A percentile compares a stretch with the other conserved stretches of the same genome.
These are phyloP conservation scores for Lipomyces kockii DNA, from an alignment of 805 yeast species.

Conservation along the genomic window DNA sequence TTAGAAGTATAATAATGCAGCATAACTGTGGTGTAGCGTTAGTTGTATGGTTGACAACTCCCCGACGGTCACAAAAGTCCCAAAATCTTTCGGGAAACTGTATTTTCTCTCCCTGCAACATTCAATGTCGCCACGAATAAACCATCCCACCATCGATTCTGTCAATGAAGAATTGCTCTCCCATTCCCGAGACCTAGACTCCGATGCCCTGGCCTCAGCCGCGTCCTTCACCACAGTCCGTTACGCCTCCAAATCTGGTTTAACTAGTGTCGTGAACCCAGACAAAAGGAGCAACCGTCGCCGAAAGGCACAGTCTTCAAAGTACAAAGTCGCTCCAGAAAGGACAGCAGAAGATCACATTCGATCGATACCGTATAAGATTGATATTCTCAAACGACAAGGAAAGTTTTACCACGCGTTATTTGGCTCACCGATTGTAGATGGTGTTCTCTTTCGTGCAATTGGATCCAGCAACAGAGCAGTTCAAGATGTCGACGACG, in stretches of 20 bases:
- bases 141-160: background rate
- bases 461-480: background rate
- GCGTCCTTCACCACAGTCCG: background rate
- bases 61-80: no score
- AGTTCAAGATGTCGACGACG: background rate
- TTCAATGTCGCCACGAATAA: no score
- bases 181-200: background rate
- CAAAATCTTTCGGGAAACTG: no score
- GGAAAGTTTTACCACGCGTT: constrained; percentile 12
- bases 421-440: background rate
- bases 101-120: no score
- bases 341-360: constrained; percentile 11
- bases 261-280: background rate
- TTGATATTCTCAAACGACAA: constrained; percentile 6
- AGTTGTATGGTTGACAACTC: no score
- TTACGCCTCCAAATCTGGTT: background rate
- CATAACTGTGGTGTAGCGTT: no score
- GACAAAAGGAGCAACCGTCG: constrained; percentile 10
- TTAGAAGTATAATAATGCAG: no score
- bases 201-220: background rate
- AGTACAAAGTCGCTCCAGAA: constrained; percentile 14
- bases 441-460: constrained; percentile 12
- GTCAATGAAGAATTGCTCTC: background rate
- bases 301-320: constrained; percentile 23
- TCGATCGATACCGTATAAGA: constrained; percentile 5